Base-by-base conservation (phyloP, 1,284 basidiomycete species). In the Malassezia brasiliensis region DNA sequence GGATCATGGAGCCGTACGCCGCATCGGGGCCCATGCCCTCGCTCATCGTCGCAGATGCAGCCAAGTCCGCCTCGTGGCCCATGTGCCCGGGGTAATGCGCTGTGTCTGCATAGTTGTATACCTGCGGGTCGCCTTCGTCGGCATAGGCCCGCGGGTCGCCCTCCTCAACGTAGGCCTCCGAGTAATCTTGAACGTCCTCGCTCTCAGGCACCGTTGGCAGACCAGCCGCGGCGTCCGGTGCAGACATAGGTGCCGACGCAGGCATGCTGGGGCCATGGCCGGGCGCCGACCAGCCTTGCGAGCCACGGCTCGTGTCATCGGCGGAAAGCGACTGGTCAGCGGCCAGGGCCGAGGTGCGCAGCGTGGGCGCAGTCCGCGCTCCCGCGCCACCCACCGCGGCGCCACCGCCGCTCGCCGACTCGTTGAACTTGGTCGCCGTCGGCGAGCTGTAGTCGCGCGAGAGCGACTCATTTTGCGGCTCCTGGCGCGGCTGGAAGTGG, bases 201-300 rank as follows among this genome's bases (percentile, higher is more conserved):
- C 17, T 11, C 28, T 56, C 54, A 12, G 34, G 44, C 30, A 56
- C 49, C 2, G 54, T 56, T 8, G 54, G 49, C 34, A 56, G 48
- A 14, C 54, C 54, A 1, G 32, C 28, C 9, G 17, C 25, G 1
- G 17, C 19, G n/a, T 45, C 50, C 34, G 39, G 40, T 35, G 46
- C 46, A 20, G 15, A 11, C 10, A 14, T 14, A 20, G 15, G n/a
- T 6, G 14, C 19, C 22, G 15, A 28, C 11, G 30, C 40, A 20
- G 38, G 22, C 7, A 9, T 17, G 37, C 15, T 15, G 38, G 17
- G 3, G 2, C 17, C 51, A 15, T 31, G 41, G 30, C 36, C 35
- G 5, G 48, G 50, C n/a, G 55, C 50, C 25, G 38, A 25, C 55
- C 55, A 57, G 31, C 55, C 55, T 37, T 57, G 55, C 37, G 50